Base-by-base conservation (phyloP, 768 basidiomycete genomes). In the Psilocybe azurescens region DNA sequence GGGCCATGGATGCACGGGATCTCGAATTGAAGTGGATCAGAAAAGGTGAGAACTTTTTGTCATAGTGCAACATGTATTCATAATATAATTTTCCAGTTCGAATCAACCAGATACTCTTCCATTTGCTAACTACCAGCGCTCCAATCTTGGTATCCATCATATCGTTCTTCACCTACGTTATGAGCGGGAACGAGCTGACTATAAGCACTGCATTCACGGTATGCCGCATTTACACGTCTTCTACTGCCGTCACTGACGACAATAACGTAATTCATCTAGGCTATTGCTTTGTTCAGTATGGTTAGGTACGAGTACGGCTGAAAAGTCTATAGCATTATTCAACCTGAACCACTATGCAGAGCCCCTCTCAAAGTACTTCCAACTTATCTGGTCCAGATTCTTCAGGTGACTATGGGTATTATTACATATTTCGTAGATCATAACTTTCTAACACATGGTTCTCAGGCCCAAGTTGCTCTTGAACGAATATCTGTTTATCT, bases 211-310 rank as follows among this genome's bases (percentile, higher is more conserved):
- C 96, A 0, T 97, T 97, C 71, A 97, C 95, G 55, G 89, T 89
- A 50, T 32, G 86, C 77, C 36, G 30, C 24, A n/a, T 16, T 33
- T 16, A 59, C n/a, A 36, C 33, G 11, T 4, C 4, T 53, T 36
- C 18, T n/a, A 41, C 44, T 61, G 41, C 29, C 56, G 33, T 28
- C 3, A 2, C 14, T 46, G 44, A 61, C 9, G 41, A 28, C 1
- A 30, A 11, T 33, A 20, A 53, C 3, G 24, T 24, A 39, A 49
- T 5, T 11, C 5, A 58, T 51, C 14, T 18, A 89, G 85, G 80
- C 94, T 0, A 90, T 97, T 46, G 85, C 93, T 0, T 73, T 97
- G 51, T 97, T 97, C 74, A 80, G 81, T 44, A 95, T 97, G 95
- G 81, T 97, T 67, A 63, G 57, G 62, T 55, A 58, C 10, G 53